Conservation (phyloP, 345 rosid genomes). For the Mallotus nudiflorus region DNA sequence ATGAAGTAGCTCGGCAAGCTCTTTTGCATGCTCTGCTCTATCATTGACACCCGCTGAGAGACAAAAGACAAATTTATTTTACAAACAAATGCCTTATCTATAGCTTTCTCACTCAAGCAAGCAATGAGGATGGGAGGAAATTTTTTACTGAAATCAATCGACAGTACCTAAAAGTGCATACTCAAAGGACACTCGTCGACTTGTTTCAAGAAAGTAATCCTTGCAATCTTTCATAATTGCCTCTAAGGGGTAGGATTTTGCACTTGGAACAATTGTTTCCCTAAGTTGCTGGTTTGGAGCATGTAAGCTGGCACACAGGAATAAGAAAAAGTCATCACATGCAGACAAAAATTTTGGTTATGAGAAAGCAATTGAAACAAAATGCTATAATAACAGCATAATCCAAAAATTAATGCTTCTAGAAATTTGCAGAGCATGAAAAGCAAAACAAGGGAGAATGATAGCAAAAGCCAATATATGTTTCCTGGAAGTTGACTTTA, state of each 20-base stretch:
- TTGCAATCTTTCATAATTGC: slow-evolving; percentile 92
- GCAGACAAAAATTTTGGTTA: background rate
- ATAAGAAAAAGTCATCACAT: slow-evolving; percentile 4
- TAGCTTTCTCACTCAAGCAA: background rate
- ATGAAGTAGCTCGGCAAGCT: slow-evolving; percentile 80
- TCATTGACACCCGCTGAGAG: slow-evolving; percentile 89
- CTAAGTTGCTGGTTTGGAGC: slow-evolving; percentile 91
- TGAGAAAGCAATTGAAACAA: background rate
- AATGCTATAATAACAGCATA: slow-evolving; percentile 5
- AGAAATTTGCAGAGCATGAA: background rate
- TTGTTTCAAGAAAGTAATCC: slow-evolving; percentile 79
- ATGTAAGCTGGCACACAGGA: slow-evolving; percentile 59
- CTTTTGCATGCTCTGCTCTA: slow-evolving; percentile 66
- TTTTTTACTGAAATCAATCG: slow-evolving; percentile 7
- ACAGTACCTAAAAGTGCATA: slow-evolving; percentile 82
- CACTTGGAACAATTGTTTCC: slow-evolving; percentile 91
- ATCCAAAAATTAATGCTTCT: background rate
- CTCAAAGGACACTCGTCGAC: slow-evolving; percentile 85
- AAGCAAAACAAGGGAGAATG: background rate
- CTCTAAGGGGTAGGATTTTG: slow-evolving; percentile 88
- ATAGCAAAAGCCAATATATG: background rate
- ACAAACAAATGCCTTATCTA: background rate
- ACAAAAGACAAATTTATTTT: slow-evolving; percentile 10
- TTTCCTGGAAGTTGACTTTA: background rate
- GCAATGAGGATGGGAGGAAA: background rate